Percentiles rank a stretch among this genome's conserved stretches.
These are phyloP conservation scores for Hymenoscyphus salicellus DNA, from an alignment of 2,329 filamentous ascomycete species.

Conservation along the genomic window DNA sequence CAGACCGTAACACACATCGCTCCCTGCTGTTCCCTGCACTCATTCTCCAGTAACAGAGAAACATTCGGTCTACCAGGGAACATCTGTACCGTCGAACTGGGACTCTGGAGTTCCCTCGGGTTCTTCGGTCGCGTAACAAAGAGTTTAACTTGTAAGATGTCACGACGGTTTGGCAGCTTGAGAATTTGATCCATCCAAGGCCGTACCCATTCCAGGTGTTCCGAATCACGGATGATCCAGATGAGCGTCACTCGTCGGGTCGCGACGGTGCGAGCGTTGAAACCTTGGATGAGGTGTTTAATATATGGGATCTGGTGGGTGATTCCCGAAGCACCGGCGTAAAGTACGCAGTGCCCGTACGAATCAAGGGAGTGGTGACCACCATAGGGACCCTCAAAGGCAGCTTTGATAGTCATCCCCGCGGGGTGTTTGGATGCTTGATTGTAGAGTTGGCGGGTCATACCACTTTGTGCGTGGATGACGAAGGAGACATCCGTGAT, in stretches of 20 bases:
- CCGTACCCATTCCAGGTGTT: constrained; percentile 89
- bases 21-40: constrained; percentile 77
- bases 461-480: constrained; percentile 81
- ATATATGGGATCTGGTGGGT: constrained; percentile 92
- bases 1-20: constrained; percentile 86
- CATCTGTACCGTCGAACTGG: constrained; percentile 82
- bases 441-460: constrained; percentile 79
- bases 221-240: constrained; percentile 88
- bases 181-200: constrained; percentile 78
- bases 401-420: constrained; percentile 45
- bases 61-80: constrained; percentile 86
- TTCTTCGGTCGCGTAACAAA: constrained; percentile 87
- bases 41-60: constrained; percentile 72
- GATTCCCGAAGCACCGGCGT: constrained; percentile 91
- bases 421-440: constrained; percentile 50
- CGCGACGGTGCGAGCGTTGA: constrained; percentile 68
- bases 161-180: constrained; percentile 73
- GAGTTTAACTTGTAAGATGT: constrained; percentile 80
- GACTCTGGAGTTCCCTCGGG: constrained; percentile 70
- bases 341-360: constrained; percentile 86
- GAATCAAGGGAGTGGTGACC: constrained; percentile 82
- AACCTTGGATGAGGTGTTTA: constrained; percentile 69
- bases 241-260: constrained; percentile 79
- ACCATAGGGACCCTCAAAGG: constrained; percentile 87
- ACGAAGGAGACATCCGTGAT: constrained; percentile 69